Base-by-base conservation (phyloP, 2,329 filamentous ascomycete species). In the Alternaria sp. region DNA sequence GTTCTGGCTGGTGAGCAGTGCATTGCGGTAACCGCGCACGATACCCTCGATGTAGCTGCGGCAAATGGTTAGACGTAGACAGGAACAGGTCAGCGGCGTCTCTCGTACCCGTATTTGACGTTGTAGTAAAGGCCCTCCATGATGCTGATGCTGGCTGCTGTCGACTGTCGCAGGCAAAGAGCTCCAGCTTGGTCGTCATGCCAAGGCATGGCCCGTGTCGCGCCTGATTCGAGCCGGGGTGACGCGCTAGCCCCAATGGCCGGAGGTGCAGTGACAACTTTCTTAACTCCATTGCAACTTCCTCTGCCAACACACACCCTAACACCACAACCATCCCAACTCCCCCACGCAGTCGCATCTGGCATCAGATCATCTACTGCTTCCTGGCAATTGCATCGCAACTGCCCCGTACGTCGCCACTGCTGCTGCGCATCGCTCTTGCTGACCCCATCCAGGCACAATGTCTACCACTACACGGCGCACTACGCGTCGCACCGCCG, bases 71-170 rank as follows among this genome's bases (percentile, higher is more conserved):
- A 74, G 71, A 5, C 7, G 38, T 9, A 3, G 16, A 22, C 20
- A 22, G 16, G 1, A 12, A 6, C 9, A n/a, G 3, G 36, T 10
- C 11, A 12, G n/a, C 32, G 30, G 44, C 36, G 16, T 22, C 10
- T 16, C 18, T 78, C 86, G 67, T 84, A 94, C 91, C 94, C 94
- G 82, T 92, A 94, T 81, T 96, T 93, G 66, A 94, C 92, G 83
- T 97, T 97, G 84, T 95, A 97, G 74, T 93, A 90, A 46, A 97
- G 89, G 61, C 93, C 93, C 85, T 97, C 93, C 93, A 97, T 97
- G 65, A 66, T 79, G 74, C 50, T 67, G 67, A 67, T 70, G 66
- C 59, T 58, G 59, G 49, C 57, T 64, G 46, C 58, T 48, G 56
- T 48, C 34, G 45, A 59, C 57, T 32, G 44, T 50, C 54, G 57